Evolutionary conservation across 2,329 filamentous ascomycete genomes (phyloP).

Genomic region (Cryphonectria nitschkei): DNA sequence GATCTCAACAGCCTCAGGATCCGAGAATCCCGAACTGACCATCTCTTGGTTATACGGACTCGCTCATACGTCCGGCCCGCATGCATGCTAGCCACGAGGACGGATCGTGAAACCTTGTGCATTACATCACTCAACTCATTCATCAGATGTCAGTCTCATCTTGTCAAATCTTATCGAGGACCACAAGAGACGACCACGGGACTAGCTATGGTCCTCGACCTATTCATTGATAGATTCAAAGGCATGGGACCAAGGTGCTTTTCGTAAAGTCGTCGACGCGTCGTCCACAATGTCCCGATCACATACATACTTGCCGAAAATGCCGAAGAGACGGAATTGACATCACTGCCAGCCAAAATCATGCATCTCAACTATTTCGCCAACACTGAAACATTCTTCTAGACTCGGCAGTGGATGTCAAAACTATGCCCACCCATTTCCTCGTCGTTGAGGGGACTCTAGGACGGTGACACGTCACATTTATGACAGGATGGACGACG

Average conservation of each 20-base stretch:
- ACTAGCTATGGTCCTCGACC: neutral
- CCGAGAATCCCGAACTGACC: neutral
- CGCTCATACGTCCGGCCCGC: neutral
- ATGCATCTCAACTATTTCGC: neutral
- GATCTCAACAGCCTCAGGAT: neutral
- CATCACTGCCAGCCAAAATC: neutral
- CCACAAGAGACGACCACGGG: neutral
- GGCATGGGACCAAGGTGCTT: neutral
- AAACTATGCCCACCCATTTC: too few species aligned
- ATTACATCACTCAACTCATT: neutral
- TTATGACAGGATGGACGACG: neutral
- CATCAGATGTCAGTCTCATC: neutral
- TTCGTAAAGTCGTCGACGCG: neutral
- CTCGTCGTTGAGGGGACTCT: neutral
- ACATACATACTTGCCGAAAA: neutral
- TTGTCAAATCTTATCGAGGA: neutral
- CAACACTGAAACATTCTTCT: too few species aligned
- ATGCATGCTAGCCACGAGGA: neutral
- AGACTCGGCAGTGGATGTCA: neutral
- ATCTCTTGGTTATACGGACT: too few species aligned
- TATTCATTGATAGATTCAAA: neutral
- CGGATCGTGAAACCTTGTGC: neutral
- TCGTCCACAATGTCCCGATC: neutral
- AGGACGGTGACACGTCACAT: neutral
- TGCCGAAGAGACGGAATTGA: neutral